These are phyloP conservation scores for Rubroshorea leprosula DNA, from an alignment of 345 rosid species.

Conservation along the genomic window DNA sequence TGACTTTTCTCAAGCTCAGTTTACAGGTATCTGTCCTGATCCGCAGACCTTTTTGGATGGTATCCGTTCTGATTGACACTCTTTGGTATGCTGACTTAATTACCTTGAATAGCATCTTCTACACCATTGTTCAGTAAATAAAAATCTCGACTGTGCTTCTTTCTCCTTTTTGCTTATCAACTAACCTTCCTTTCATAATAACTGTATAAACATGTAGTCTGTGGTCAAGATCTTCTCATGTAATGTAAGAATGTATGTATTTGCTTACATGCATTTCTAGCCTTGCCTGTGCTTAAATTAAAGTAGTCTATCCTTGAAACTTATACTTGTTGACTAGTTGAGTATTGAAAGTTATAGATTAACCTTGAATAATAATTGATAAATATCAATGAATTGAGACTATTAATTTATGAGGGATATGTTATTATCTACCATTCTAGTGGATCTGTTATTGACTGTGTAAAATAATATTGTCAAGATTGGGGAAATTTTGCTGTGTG, in stretches of 20 bases:
- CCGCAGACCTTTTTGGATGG: constrained; percentile 95
- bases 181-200: background rate
- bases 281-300: background rate
- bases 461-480: no score
- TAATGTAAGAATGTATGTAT: background rate
- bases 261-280: background rate
- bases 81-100: background rate
- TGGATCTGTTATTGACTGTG: no score
- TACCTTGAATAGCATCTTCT: constrained; percentile 1
- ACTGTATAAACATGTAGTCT: background rate
- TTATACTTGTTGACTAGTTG: no score
- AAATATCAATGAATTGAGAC: no score
- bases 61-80: constrained; percentile 48
- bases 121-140: no score
- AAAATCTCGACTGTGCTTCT: no score
- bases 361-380: no score
- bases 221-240: background rate
- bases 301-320: background rate
- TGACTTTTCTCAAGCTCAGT: constrained; percentile 96
- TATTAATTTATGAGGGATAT: no score
- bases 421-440: no score
- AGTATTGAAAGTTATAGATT: no score
- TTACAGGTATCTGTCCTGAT: constrained; percentile 77
- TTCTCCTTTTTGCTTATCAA: no score
- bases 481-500: no score